These are phyloP conservation scores for Curvularia sp. DNA, from an alignment of 2,329 filamentous ascomycete genomes.

Conservation along the genomic window DNA sequence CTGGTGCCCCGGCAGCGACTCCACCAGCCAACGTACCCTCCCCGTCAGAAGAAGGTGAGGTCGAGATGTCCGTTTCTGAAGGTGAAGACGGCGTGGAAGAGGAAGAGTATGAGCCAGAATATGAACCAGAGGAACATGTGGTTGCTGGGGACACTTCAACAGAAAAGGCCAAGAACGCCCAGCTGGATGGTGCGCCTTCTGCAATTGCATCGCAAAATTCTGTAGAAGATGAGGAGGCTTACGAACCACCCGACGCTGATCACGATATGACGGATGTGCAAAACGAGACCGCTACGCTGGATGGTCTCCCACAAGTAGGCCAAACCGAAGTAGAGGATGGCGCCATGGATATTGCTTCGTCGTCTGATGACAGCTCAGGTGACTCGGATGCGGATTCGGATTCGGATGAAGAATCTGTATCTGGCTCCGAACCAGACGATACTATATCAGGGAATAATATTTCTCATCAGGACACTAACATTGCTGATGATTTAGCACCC, in stretches of 20 bases:
- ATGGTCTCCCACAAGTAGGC: constrained; percentile 2
- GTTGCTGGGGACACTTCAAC: constrained; percentile 7
- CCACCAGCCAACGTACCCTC: constrained; percentile 18
- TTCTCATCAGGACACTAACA: constrained; percentile 22
- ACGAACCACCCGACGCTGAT: constrained; percentile 45
- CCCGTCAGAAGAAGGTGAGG: constrained; percentile 43
- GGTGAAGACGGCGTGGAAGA: constrained; percentile 38
- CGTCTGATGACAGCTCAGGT: constrained; percentile 36
- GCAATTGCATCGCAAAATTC: constrained; percentile 23
- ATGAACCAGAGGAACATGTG: constrained; percentile 41
- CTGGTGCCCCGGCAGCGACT: constrained; percentile 5
- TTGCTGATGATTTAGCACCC: constrained; percentile 51
- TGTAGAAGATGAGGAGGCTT: constrained; percentile 40
- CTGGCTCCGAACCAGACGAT: constrained; percentile 21
- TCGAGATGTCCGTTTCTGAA: constrained; percentile 46
- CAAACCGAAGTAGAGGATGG: constrained; percentile 38
- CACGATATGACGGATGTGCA: constrained; percentile 25
- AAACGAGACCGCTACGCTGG: background rate
- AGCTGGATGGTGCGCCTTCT: constrained; percentile 16
- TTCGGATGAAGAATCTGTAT: constrained; percentile 29
- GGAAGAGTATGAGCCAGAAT: constrained; percentile 30
- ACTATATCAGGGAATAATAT: constrained; percentile 21
- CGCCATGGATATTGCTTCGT: constrained; percentile 48
- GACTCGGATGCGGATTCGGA: constrained; percentile 29
- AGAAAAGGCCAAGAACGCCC: constrained; percentile 13